Evolutionary conservation across 106 monocot species (phyloP), one percentile per base, ranked within the genome.

Genomic region (Phalaenopsis aphrodite): DNA sequence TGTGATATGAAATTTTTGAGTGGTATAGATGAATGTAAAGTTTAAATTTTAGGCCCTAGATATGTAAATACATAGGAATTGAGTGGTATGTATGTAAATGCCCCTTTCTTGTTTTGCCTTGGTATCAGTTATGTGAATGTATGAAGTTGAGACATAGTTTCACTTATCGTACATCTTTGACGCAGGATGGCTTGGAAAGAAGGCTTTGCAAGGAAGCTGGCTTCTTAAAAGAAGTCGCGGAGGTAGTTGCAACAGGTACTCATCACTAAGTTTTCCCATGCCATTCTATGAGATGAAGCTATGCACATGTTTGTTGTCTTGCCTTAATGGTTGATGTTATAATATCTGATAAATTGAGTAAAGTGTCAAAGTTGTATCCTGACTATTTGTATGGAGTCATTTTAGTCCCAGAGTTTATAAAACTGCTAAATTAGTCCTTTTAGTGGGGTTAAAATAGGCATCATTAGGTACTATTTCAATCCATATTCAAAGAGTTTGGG

Each of bases 151-250:
- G n/a, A 6, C 55, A 55, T 24, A 11, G 75, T 17, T 39, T 56
- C 41, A 21, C 11, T 16, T 14, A 23, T 74, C 46, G 17, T 17
- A 46, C 36, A 75, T n/a, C 37, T 8, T 30, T 75, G 72, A 36
- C 86, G 41, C 81, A 99, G 98, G 90, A 89, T 85, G 94, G 98
- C 80, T 77, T 99, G 82, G 94, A 99, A 83, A 99, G 92, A 87
- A 94, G 98, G 85, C 92, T 94, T 23, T 99, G 93, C 76, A 99
- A 99, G 82, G 98, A 99, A 87, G 82, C 83, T 61, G 94, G 92
- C 16, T 99, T 99, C 85, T 76, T 99, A 10, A 94, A 81, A 77
- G 98, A 99, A 84, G 98, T 92, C 18, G 69, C 88, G 61, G 89
- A 89, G 56, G 88, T 92, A 79, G 91, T 99, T 67, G 77, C 41